Conservation (phyloP, 2,329 filamentous ascomycete genomes). For the Lasiodiplodia citricola region DNA sequence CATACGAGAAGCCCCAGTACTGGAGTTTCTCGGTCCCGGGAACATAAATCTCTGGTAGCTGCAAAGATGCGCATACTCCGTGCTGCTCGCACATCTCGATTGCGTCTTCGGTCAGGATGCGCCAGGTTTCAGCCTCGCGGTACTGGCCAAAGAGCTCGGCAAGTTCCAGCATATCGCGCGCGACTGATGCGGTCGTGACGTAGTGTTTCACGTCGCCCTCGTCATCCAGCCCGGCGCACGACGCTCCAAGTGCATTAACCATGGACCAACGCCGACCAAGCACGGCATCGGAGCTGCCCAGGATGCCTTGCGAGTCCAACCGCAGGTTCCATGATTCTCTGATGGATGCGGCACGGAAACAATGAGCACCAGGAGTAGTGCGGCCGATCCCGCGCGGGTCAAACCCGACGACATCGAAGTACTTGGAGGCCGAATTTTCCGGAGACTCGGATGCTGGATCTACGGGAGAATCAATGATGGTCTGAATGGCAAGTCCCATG, state of each 20-base stretch:
- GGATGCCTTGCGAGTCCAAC: slow-evolving; percentile 43
- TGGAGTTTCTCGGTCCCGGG: slow-evolving; percentile 44
- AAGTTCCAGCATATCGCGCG: slow-evolving; percentile 57
- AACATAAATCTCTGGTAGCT: slow-evolving; percentile 28
- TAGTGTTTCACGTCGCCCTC: slow-evolving; percentile 49
- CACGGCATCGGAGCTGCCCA: slow-evolving; percentile 49
- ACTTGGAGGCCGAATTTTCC: slow-evolving; percentile 38
- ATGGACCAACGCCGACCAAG: slow-evolving; percentile 51
- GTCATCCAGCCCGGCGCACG: slow-evolving; percentile 36
- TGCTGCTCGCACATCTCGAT: slow-evolving; percentile 8
- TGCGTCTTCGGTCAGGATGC: slow-evolving; percentile 11
- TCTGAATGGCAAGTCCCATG: slow-evolving; percentile 35
- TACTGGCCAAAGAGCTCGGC: slow-evolving; percentile 51
- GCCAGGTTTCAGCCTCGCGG: slow-evolving; percentile 33
- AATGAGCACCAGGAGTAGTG: slow-evolving; percentile 42
- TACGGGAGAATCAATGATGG: slow-evolving; percentile 36
- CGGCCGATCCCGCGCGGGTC: slow-evolving; percentile 50
- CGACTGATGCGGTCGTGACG: slow-evolving; percentile 54
- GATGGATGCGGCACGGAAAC: slow-evolving; percentile 39
- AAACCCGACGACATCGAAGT: slow-evolving; percentile 53
- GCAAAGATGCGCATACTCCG: slow-evolving; percentile 5
- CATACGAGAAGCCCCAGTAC: slow-evolving; percentile 57
- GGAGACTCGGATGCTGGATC: slow-evolving; percentile 26
- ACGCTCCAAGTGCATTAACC: slow-evolving; percentile 42
- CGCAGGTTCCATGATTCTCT: slow-evolving; percentile 46